Evolutionary conservation across 1,284 basidiomycete genomes (phyloP).

Genomic region (Ustilago shanxiensis): DNA sequence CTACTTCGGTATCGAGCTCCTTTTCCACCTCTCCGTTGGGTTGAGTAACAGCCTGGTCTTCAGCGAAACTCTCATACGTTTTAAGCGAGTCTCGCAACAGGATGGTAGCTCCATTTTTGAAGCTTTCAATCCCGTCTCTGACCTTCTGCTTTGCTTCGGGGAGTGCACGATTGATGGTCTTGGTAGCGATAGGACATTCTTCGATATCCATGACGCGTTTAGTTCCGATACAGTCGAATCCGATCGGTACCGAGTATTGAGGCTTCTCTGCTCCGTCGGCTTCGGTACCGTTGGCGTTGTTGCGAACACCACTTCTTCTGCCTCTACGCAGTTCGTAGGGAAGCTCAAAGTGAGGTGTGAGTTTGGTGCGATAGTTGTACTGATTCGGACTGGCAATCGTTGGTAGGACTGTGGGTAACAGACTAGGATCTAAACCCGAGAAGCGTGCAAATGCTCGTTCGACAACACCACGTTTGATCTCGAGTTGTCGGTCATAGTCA

Average conservation of each 20-base stretch:
- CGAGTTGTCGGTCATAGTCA: constrained; percentile 86
- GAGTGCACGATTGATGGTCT: constrained; percentile 81
- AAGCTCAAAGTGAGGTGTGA: constrained; percentile 94
- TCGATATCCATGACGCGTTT: constrained; percentile 90
- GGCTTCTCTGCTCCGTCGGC: constrained; percentile 55
- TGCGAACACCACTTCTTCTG: constrained; percentile 60
- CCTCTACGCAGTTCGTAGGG: constrained; percentile 74
- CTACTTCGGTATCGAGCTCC: constrained; percentile 61
- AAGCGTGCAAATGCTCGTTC: constrained; percentile 78
- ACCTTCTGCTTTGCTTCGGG: constrained; percentile 78
- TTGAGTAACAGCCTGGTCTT: constrained; percentile 31
- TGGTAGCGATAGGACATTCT: constrained; percentile 94
- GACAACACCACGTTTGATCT: constrained; percentile 88
- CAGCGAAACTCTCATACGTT: constrained; percentile 45
- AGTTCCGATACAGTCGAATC: constrained; percentile 86
- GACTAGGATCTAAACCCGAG: constrained; percentile 73
- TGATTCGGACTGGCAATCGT: constrained; percentile 89
- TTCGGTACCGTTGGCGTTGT: constrained; percentile 65
- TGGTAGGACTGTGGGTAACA: constrained; percentile 78
- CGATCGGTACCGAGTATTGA: constrained; percentile 82
- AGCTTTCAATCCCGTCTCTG: constrained; percentile 81
- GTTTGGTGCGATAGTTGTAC: constrained; percentile 94
- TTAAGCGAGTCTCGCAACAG: constrained; percentile 88
- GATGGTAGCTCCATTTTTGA: constrained; percentile 90
- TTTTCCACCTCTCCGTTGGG: constrained; percentile 26